phyloP scores from a whole-genome alignment of 257 asterid genomes.

The Striga asiatica region DNA sequence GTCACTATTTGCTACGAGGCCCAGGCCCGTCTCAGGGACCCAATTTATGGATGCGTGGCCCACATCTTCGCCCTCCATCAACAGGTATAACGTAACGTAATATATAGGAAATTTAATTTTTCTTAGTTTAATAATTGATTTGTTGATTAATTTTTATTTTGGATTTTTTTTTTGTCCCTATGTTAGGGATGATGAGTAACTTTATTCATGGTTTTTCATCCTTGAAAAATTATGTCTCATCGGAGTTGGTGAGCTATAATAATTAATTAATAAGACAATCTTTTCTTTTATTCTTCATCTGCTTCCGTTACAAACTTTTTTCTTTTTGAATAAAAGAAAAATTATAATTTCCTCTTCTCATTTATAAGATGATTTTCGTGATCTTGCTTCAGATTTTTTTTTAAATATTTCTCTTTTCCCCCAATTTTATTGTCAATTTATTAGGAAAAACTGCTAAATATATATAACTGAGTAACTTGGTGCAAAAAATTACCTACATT shows the following conservation, averaged over 20 bases:
- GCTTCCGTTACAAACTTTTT: conserved; percentile 34
- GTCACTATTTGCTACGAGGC: conserved; percentile 87
- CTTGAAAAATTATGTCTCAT: conserved; percentile 32
- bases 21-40: conserved; percentile 85
- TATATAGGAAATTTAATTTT: too few species aligned
- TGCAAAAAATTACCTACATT: too few species aligned
- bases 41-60: conserved; percentile 84
- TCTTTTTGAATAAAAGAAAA: background rate
- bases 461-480: too few species aligned
- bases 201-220: conserved; percentile 13
- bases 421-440: too few species aligned
- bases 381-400: too few species aligned
- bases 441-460: too few species aligned
- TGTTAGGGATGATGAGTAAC: background rate
- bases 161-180: too few species aligned
- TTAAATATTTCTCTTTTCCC: too few species aligned
- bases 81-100: conserved; percentile 35
- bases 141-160: too few species aligned
- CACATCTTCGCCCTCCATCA: conserved; percentile 84
- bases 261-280: conserved; percentile 30
- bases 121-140: too few species aligned
- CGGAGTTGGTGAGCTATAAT: conserved; percentile 55
- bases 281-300: background rate
- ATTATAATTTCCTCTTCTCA: too few species aligned
- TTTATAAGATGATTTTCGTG: too few species aligned